These are phyloP conservation scores for Hyphodiscus hymeniophilus DNA, from an alignment of 495 filamentous ascomycete species.

Conservation along the genomic window DNA sequence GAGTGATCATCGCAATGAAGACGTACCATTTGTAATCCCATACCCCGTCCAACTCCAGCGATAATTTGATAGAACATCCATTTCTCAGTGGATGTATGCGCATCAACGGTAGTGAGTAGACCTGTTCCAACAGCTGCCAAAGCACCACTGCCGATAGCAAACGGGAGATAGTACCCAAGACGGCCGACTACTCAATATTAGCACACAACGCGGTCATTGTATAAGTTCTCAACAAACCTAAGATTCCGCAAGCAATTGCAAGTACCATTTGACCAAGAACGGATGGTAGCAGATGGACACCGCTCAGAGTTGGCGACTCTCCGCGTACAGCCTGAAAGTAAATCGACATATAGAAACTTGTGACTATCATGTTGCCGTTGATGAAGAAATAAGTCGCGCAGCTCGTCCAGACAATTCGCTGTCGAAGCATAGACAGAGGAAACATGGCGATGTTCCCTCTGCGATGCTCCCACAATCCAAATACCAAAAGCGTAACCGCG, in stretches of 20 bases:
- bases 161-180: too few relatives aligned
- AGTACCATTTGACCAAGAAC: slow-evolving; percentile 21
- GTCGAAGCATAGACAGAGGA: slow-evolving; percentile 56
- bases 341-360: slow-evolving; percentile 66
- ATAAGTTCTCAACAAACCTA: too few relatives aligned
- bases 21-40: neutral
- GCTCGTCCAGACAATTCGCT: slow-evolving; percentile 51
- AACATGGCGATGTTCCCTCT: slow-evolving; percentile 65
- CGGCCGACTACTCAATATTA: too few relatives aligned
- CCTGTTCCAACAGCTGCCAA: neutral
- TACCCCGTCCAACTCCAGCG: neutral
- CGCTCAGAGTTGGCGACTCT: slow-evolving; percentile 14
- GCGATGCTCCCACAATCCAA: slow-evolving; percentile 51
- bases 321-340: slow-evolving; percentile 83
- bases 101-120: neutral
- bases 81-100: neutral
- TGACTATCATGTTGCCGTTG: slow-evolving; percentile 51
- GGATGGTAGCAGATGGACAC: neutral
- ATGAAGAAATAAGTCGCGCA: slow-evolving; percentile 34
- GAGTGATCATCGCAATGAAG: too few relatives aligned
- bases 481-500: slow-evolving; percentile 51
- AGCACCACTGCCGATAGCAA: too few relatives aligned
- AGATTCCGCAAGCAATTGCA: slow-evolving; percentile 29
- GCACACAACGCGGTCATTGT: too few relatives aligned
- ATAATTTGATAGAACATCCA: neutral